These are phyloP conservation scores for Gossypium lobatum DNA, from an alignment of 441 rosid species.

Conservation along the genomic window DNA sequence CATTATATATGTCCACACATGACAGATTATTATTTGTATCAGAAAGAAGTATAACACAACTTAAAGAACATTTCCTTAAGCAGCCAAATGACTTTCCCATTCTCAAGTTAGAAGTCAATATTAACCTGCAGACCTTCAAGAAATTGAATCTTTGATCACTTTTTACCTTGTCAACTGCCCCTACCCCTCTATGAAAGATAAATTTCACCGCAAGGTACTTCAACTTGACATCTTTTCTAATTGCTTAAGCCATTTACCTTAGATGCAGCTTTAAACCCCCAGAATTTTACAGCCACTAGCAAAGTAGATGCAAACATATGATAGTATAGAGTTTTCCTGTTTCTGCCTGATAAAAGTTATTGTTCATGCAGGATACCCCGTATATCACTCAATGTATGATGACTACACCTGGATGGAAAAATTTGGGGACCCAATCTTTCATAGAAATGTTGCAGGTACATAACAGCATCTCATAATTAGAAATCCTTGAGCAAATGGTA, in stretches of 20 bases:
- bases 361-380: slow-evolving; percentile 56
- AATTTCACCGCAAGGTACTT: neutral
- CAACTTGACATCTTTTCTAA: neutral
- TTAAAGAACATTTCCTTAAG: neutral
- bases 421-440: slow-evolving; percentile 75
- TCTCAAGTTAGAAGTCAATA: neutral
- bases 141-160: neutral
- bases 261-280: neutral
- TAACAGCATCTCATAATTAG: slow-evolving; percentile 3
- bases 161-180: neutral
- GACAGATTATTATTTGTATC: no score
- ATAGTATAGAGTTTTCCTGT: slow-evolving; percentile 3
- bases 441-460: slow-evolving; percentile 66
- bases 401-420: slow-evolving; percentile 80
- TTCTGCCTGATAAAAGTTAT: slow-evolving; percentile 1
- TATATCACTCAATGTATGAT: slow-evolving; percentile 84
- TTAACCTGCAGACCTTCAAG: neutral
- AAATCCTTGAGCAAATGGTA: neutral
- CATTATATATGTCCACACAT: no score
- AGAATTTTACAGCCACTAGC: neutral
- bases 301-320: neutral
- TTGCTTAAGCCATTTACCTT: neutral
- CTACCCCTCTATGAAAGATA: neutral
- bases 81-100: neutral
- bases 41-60: neutral